Conservation (phyloP, 2,329 filamentous ascomycete species). For the Alternaria incomplexa region DNA sequence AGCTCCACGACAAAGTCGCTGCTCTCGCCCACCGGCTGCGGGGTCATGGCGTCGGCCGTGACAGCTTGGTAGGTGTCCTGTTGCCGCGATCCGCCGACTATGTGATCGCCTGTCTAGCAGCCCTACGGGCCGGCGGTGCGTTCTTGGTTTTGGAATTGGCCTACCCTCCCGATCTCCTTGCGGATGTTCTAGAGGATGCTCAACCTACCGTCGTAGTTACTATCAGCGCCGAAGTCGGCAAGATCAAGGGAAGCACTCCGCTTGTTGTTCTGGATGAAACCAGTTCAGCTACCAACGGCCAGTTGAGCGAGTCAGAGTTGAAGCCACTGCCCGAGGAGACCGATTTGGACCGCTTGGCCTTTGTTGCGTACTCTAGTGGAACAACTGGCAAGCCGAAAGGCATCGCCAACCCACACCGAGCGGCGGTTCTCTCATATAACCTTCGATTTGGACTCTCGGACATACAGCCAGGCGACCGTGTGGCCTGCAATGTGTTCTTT, state of each 20-base stretch:
- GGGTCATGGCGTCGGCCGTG: conserved; percentile 71
- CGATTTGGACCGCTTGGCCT: conserved; percentile 75
- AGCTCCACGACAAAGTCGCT: conserved; percentile 72
- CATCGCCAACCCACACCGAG: conserved; percentile 79
- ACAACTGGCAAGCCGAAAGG: conserved; percentile 82
- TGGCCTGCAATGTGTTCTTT: conserved; percentile 89
- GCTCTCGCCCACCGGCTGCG: conserved; percentile 70
- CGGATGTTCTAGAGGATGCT: conserved; percentile 79
- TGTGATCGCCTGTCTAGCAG: conserved; percentile 77
- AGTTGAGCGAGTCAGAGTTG: conserved; percentile 52
- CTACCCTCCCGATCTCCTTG: conserved; percentile 74
- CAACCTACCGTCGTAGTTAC: conserved; percentile 74
- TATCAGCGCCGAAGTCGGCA: conserved; percentile 66
- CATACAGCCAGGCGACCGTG: conserved; percentile 72
- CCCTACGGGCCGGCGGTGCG: conserved; percentile 78
- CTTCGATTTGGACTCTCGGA: conserved; percentile 74
- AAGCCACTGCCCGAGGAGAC: conserved; percentile 65
- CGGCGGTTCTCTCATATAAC: conserved; percentile 75
- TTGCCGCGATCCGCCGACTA: conserved; percentile 78
- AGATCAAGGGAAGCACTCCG: conserved; percentile 68
- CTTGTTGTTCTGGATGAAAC: conserved; percentile 68
- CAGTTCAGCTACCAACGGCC: conserved; percentile 25
- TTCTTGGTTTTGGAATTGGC: conserved; percentile 82
- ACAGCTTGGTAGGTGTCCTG: conserved; percentile 76
- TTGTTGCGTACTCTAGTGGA: conserved; percentile 81